Evolutionary conservation across 768 basidiomycete genomes (phyloP).

Genomic region (Russula ochroleuca): DNA sequence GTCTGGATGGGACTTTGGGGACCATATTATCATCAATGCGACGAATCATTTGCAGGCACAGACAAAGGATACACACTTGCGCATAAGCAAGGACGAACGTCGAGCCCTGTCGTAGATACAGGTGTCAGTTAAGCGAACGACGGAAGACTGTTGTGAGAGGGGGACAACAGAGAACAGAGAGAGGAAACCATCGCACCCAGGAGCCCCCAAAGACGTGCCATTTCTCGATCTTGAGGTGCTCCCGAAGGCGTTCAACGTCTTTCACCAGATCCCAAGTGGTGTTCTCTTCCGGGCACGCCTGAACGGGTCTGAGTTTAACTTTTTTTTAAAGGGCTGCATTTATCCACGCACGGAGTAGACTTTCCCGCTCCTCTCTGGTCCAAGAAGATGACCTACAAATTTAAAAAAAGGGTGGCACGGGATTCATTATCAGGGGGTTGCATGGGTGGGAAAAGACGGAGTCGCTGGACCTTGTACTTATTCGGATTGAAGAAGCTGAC

Average conservation of each 20-base stretch:
- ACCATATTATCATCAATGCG: constrained; percentile 2
- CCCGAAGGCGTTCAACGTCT: constrained; percentile 80
- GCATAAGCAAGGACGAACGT: constrained; percentile 84
- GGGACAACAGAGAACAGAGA: background rate
- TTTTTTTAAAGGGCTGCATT: background rate
- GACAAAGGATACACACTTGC: constrained; percentile 45
- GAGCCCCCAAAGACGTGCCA: constrained; percentile 97
- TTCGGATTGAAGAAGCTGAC: constrained; percentile 76
- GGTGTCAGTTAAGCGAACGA: background rate
- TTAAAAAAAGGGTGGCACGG: background rate
- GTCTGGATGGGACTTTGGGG: constrained; percentile 65
- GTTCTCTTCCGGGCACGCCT: constrained; percentile 74
- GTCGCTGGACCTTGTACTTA: constrained; percentile 73
- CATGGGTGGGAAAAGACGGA: background rate
- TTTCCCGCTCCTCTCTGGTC: constrained; percentile 90
- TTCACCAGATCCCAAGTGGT: constrained; percentile 93
- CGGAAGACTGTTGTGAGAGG: background rate
- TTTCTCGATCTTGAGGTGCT: constrained; percentile 69
- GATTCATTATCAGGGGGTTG: background rate
- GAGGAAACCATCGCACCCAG: constrained; percentile 55
- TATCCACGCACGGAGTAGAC: constrained; percentile 64
- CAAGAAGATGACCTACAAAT: constrained; percentile 67
- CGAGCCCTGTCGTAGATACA: constrained; percentile 53
- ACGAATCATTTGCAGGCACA: background rate
- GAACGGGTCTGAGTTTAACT: too few species aligned